A percentile compares a stretch with the other conserved stretches of the same genome.
phyloP scores from a whole-genome alignment of 805 yeast genomes.

The Lipomyces yamanashiensis region DNA sequence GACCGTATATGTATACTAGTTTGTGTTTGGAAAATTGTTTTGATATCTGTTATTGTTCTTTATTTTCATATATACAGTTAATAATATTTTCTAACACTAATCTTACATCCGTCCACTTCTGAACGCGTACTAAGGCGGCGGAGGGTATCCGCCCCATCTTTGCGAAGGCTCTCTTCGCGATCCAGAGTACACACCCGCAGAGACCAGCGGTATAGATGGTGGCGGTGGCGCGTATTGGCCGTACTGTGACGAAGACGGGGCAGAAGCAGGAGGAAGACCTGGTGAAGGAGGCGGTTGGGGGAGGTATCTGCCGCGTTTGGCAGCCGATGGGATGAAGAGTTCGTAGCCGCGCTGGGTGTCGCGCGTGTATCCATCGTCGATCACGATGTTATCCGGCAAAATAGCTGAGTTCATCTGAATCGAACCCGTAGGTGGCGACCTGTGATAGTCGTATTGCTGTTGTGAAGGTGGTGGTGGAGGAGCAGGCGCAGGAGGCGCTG shows the following conservation, averaged over 20 bases:
- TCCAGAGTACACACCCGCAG: not conserved
- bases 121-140: not conserved
- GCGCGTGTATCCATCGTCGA: constrained; percentile 31
- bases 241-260: not conserved
- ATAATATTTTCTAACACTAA: too few relatives aligned
- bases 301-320: constrained; percentile 21
- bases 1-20: not conserved
- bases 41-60: not conserved
- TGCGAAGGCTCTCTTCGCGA: constrained; percentile 1
- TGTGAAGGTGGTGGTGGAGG: constrained; percentile 8
- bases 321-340: constrained; percentile 32
- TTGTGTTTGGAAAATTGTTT: not conserved
- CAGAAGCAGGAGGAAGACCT: not conserved
- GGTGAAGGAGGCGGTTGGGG: constrained; percentile 6
- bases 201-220: not conserved
- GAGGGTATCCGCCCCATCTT: constrained; percentile 8
- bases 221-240: constrained; percentile 10
- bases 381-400: constrained; percentile 13
- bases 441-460: not conserved
- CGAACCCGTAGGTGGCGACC: not conserved
- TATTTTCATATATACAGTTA: too few relatives aligned
- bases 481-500: not conserved
- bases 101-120: not conserved
- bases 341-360: constrained; percentile 32
- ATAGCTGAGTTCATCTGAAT: constrained; percentile 13